These are phyloP conservation scores for Begonia masoniana DNA, from an alignment of 306 rosid genomes.

Conservation along the genomic window DNA sequence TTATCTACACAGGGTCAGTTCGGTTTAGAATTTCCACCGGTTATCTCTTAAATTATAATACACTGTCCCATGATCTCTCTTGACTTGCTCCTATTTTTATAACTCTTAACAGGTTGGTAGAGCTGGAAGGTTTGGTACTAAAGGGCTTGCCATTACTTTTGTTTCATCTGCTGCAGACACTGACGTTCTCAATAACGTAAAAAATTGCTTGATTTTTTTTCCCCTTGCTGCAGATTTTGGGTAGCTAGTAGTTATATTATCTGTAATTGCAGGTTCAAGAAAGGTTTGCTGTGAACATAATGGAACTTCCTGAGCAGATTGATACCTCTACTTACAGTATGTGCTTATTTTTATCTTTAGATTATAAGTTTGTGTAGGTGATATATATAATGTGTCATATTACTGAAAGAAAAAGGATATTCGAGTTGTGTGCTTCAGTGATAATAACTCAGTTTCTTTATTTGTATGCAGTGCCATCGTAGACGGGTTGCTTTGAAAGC, in stretches of 20 bases:
- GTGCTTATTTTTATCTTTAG: slow-evolving; percentile 8
- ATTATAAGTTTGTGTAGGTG: too few relatives aligned
- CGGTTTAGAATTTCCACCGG: background rate
- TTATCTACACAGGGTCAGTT: slow-evolving; percentile 81
- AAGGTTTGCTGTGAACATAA: slow-evolving; percentile 96
- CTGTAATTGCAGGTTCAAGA: slow-evolving; percentile 65
- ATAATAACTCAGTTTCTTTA: too few relatives aligned
- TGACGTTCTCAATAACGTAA: slow-evolving; percentile 89
- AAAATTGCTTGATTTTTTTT: background rate
- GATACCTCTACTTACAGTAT: slow-evolving; percentile 92
- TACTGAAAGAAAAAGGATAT: too few relatives aligned
- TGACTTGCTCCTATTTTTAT: background rate
- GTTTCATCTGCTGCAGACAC: slow-evolving; percentile 85
- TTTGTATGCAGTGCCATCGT: too few relatives aligned
- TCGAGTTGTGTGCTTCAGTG: too few relatives aligned
- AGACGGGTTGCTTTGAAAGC: too few relatives aligned
- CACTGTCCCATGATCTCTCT: background rate
- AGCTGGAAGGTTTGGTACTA: slow-evolving; percentile 98
- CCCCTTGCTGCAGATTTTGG: background rate
- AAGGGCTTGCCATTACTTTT: slow-evolving; percentile 96
- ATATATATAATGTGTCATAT: too few relatives aligned
- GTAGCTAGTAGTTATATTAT: background rate
- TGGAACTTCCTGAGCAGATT: slow-evolving; percentile 96
- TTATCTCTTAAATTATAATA: background rate
- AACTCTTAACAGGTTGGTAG: slow-evolving; percentile 64